These are phyloP conservation scores for Talaromyces islandicus DNA, from an alignment of 2,329 filamentous ascomycete genomes.

Conservation along the genomic window DNA sequence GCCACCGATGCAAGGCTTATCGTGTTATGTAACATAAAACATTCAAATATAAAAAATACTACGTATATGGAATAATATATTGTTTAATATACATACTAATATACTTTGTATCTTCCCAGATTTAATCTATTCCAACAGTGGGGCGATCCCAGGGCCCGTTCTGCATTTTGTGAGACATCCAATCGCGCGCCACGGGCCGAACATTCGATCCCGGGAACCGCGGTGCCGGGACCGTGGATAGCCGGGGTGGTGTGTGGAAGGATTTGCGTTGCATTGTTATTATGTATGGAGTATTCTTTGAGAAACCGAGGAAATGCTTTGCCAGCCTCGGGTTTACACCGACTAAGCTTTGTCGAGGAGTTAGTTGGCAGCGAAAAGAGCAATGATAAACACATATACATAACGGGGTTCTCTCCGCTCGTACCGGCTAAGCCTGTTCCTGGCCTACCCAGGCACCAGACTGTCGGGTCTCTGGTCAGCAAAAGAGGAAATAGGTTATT, in stretches of 20 bases:
- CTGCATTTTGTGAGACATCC: not conserved
- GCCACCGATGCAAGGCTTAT: no score
- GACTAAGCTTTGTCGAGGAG: no score
- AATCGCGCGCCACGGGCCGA: not conserved
- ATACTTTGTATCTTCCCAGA: no score
- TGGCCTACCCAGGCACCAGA: not conserved
- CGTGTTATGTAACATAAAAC: no score
- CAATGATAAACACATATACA: no score
- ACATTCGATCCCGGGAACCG: not conserved
- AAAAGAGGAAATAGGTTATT: not conserved
- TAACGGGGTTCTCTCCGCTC: not conserved
- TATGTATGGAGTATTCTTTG: no score
- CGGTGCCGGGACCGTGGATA: not conserved
- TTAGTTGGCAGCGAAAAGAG: no score
- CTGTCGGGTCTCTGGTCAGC: not conserved
- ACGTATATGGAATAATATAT: no score
- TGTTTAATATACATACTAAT: no score
- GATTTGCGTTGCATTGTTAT: not conserved
- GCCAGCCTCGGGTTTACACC: no score
- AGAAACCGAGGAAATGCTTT: no score
- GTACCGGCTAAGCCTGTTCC: not conserved
- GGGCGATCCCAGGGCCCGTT: not conserved
- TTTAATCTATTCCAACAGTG: not conserved
- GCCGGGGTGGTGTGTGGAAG: not conserved
- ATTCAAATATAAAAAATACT: no score